A percentile compares a stretch with the other conserved stretches of the same genome.
Evolutionary conservation across 2,329 filamentous ascomycete genomes (phyloP).

Genomic region (Calonectria fujianensis): DNA sequence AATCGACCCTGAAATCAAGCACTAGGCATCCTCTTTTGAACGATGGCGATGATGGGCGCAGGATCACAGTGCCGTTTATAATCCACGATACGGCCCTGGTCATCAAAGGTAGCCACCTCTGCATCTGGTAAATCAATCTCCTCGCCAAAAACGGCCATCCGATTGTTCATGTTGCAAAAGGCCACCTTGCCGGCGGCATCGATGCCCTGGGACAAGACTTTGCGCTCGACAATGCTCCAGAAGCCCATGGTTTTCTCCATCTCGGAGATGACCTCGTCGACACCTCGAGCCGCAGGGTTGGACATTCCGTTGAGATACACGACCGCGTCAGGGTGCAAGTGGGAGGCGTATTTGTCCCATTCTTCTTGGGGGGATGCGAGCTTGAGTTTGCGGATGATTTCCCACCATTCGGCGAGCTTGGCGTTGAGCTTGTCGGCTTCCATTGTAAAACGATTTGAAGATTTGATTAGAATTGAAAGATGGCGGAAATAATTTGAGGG

Average conservation of each 20-base stretch:
- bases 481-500: not conserved
- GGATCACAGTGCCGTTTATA: constrained; percentile 36
- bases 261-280: constrained; percentile 9
- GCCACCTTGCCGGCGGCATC: constrained; percentile 19
- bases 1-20: not conserved
- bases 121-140: constrained; percentile 34
- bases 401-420: constrained; percentile 27
- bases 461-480: not conserved
- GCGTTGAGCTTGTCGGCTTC: constrained; percentile 20
- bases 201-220: constrained; percentile 14
- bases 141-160: constrained; percentile 30
- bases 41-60: constrained; percentile 25
- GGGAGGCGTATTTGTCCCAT: constrained; percentile 32
- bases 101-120: constrained; percentile 32
- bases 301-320: constrained; percentile 28
- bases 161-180: constrained; percentile 34
- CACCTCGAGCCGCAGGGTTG: not conserved
- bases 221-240: constrained; percentile 30
- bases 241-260: constrained; percentile 28
- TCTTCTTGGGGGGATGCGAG: constrained; percentile 31
- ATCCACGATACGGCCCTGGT: constrained; percentile 30
- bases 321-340: constrained; percentile 10
- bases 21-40: constrained; percentile 26
- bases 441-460: not conserved
- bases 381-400: constrained; percentile 4